phyloP scores from a whole-genome alignment of 208 protist genomes.

The Entamoeba nuttalli region DNA sequence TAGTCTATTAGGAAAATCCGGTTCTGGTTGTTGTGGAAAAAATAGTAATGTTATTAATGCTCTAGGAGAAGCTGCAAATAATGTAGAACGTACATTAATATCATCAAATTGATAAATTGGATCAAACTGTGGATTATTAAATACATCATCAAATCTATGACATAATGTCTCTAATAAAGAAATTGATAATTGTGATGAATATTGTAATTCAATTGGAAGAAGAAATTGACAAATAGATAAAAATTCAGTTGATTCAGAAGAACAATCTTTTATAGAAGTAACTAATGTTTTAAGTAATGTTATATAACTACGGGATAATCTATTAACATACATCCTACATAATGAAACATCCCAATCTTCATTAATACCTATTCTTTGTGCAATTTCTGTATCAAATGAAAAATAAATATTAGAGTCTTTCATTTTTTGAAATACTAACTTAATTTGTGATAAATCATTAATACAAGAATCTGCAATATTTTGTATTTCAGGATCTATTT shows the following conservation, averaged over 20 bases:
- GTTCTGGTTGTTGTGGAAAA: background rate
- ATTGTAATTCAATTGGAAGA: background rate
- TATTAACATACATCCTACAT: background rate
- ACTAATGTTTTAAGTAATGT: background rate
- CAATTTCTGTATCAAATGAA: background rate
- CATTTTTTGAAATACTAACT: background rate
- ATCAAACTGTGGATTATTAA: background rate
- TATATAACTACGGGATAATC: background rate
- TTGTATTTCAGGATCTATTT: background rate
- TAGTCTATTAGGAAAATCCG: background rate
- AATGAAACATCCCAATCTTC: background rate
- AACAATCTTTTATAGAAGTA: background rate
- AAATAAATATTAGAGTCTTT: background rate
- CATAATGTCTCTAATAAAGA: background rate
- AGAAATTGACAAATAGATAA: background rate
- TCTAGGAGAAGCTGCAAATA: background rate
- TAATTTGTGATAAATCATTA: background rate
- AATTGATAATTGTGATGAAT: background rate
- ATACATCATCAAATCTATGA: background rate
- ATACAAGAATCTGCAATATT: background rate
- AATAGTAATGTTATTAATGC: background rate
- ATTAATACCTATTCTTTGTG: background rate
- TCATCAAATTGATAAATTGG: background rate
- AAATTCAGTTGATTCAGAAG: background rate
- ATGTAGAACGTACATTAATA: background rate